Evolutionary conservation across 805 yeast genomes (phyloP).

Genomic region (Starmerella powellii): DNA sequence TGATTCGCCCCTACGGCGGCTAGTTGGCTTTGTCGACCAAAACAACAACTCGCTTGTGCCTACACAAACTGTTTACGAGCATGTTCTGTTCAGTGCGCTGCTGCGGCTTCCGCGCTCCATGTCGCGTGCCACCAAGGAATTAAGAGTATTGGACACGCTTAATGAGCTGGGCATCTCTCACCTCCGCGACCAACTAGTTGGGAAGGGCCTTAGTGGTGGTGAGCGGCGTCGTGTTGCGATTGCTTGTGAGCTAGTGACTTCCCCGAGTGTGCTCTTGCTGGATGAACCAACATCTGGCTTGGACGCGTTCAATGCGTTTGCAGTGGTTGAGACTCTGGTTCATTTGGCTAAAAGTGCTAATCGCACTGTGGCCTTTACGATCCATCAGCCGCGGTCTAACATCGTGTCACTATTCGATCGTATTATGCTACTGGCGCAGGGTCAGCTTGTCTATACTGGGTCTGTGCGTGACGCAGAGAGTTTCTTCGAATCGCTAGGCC

Average conservation of each 20-base stretch:
- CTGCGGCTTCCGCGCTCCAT: conserved; percentile 72
- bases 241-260: conserved; percentile 84
- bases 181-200: conserved; percentile 76
- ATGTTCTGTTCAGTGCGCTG: conserved; percentile 83
- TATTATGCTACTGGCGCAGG: conserved; percentile 67
- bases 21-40: conserved; percentile 92
- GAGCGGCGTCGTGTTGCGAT: conserved; percentile 85
- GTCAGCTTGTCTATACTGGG: conserved; percentile 80
- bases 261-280: conserved; percentile 68
- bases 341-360: conserved; percentile 66
- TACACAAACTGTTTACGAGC: conserved; percentile 89
- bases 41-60: conserved; percentile 74
- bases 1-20: conserved; percentile 33
- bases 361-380: conserved; percentile 82
- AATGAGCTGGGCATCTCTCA: conserved; percentile 71
- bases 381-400: conserved; percentile 94
- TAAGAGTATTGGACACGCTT: conserved; percentile 73
- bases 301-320: conserved; percentile 85
- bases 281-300: conserved; percentile 95
- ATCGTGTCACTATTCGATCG: conserved; percentile 85
- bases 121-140: conserved; percentile 59
- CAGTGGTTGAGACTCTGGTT: conserved; percentile 76
- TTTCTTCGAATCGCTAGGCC: conserved; percentile 65
- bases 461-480: conserved; percentile 61
- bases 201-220: conserved; percentile 90